Conservation (phyloP, 441 rosid species). For the Kokia cookei region DNA sequence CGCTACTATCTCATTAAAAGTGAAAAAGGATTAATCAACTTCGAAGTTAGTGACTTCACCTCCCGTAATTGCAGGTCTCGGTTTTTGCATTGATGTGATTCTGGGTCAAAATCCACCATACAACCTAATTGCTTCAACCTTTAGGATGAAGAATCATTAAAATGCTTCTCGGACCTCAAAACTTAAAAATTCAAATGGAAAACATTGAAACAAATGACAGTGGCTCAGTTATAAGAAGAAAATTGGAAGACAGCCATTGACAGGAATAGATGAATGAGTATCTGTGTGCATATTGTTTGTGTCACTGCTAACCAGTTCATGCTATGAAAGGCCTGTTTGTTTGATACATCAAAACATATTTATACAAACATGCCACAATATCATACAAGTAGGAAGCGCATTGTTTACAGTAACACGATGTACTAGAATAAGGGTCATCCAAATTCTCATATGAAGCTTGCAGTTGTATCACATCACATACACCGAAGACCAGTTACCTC, state of each 20-base stretch:
- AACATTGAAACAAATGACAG: background rate
- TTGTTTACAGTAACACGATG: slow-evolving; percentile 18
- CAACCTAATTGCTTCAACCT: background rate
- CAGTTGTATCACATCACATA: slow-evolving; percentile 8
- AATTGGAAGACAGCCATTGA: background rate
- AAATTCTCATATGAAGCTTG: slow-evolving; percentile 17
- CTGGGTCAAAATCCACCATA: background rate
- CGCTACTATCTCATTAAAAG: background rate
- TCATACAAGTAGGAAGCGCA: slow-evolving; percentile 17
- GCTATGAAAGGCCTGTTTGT: slow-evolving; percentile 1
- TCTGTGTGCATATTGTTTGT: background rate
- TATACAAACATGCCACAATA: slow-evolving; percentile 20
- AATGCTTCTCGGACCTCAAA: background rate
- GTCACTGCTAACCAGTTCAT: background rate
- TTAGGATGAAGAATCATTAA: background rate
- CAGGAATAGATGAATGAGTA: background rate
- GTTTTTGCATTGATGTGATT: background rate
- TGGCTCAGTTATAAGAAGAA: background rate
- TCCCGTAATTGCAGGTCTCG: background rate
- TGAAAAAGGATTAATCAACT: background rate
- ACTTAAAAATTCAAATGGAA: background rate
- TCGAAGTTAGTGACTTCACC: background rate
- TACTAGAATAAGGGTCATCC: slow-evolving; percentile 7
- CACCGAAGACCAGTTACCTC: slow-evolving; percentile 33
- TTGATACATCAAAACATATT: slow-evolving; percentile 16